phyloP scores from a whole-genome alignment of 257 asterid genomes.

The Galeopsis tetrahit region DNA sequence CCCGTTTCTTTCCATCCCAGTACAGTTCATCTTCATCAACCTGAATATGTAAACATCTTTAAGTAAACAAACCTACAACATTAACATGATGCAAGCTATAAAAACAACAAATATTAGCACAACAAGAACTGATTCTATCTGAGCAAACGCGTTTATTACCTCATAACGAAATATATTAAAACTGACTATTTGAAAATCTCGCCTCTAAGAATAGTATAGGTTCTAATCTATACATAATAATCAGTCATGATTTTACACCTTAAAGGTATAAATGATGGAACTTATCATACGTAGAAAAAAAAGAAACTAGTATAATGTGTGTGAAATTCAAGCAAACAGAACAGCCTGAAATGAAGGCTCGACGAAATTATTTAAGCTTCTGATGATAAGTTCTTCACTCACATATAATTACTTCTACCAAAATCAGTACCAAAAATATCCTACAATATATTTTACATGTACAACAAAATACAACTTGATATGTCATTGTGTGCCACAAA shows the following conservation, averaged over 20 bases:
- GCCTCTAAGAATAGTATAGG: neutral
- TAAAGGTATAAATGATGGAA: too few species aligned
- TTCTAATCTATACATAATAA: neutral
- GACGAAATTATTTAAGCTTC: neutral
- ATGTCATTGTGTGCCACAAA: slow-evolving; percentile 9
- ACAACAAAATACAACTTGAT: slow-evolving; percentile 11
- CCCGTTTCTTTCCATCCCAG: slow-evolving; percentile 61
- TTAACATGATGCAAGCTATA: neutral
- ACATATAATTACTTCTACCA: neutral
- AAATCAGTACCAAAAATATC: neutral
- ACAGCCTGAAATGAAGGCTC: neutral
- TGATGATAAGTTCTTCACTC: neutral
- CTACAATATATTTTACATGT: neutral
- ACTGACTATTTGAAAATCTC: neutral
- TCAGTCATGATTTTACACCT: neutral
- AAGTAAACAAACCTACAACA: slow-evolving; percentile 34
- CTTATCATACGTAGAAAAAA: too few species aligned
- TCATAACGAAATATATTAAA: neutral
- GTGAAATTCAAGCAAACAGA: slow-evolving; percentile 17
- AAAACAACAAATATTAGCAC: neutral
- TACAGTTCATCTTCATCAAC: slow-evolving; percentile 79
- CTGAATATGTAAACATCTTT: slow-evolving; percentile 49
- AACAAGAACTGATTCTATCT: neutral
- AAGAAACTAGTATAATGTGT: too few species aligned
- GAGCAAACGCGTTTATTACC: neutral